Base-by-base conservation (phyloP, 2,329 filamentous ascomycete species). In the Alternaria metachromatica region DNA sequence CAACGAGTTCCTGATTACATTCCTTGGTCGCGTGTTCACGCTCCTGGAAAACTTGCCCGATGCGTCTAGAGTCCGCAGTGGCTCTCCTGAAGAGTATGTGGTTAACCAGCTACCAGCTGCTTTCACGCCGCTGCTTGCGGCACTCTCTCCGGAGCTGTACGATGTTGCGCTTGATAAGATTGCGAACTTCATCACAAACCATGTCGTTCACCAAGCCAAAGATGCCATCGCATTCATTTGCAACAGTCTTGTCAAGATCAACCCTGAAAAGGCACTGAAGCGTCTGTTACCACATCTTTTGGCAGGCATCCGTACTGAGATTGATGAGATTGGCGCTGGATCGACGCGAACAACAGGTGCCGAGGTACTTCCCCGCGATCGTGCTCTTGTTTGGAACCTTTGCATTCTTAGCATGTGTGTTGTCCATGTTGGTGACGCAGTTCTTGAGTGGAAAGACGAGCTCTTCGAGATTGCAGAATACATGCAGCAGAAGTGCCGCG, bases 141-240 rank as follows among this genome's bases (percentile, higher is more conserved):
- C 94, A 0, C 84, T 99, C 23, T 98, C 96, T 0, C 93, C 95
- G 0, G 94, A 97, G 75, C 87, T 98, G 11, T 99, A 96, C 74
- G 96, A 98, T 74, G 88, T 96, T 77, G 93, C 93, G 0, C 83
- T 99, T 55, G 92, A 97, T 64, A 98, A 98, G 84, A 89, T 99
- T 71, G 92, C 94, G 3, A 89, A 92, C 30, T 99, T 99, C 78
- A 92, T 97, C 25, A 90, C 92, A 2, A 92, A 92, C 67, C 96
- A 98, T 82, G 96, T 99, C 53, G 95, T 99, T 18, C 94, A 99
- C 73, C 96, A 98, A 81, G 95, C 96, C 57, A 87, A 95, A 69
- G 96, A 99, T 84, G 95, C 96, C 8, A 97, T 99, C 92, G 96
- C 96, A 1, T 99, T 97, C 86, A 98, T 98, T 58, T 92, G 95